Evolutionary conservation across 1,284 basidiomycete genomes (phyloP).

Genomic region (Rhodotorula sp.): DNA sequence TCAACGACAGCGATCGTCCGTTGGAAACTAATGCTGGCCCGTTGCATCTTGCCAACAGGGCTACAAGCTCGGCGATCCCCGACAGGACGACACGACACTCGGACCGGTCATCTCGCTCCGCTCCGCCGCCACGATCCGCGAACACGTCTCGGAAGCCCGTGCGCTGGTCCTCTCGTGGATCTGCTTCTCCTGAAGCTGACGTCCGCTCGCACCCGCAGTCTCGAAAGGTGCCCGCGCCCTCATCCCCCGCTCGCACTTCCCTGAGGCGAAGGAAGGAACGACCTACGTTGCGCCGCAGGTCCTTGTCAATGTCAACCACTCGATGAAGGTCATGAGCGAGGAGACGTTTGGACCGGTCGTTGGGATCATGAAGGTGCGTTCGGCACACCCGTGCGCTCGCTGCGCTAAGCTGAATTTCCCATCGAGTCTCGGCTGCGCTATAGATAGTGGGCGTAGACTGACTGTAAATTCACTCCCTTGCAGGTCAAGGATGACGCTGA

Average conservation of each 20-base stretch:
- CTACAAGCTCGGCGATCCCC: constrained; percentile 84
- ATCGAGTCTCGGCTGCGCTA: not conserved
- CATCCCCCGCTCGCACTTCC: constrained; percentile 69
- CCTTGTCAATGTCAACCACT: constrained; percentile 80
- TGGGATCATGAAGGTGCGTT: constrained; percentile 76
- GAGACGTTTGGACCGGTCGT: constrained; percentile 70
- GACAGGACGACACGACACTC: constrained; percentile 66
- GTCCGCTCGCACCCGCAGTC: constrained; percentile 53
- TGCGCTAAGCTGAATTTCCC: not conserved
- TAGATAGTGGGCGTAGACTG: not conserved
- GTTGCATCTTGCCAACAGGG: too few relatives aligned
- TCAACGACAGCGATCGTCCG: not conserved
- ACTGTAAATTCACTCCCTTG: too few relatives aligned
- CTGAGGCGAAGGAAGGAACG: constrained; percentile 66
- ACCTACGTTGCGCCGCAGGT: constrained; percentile 87
- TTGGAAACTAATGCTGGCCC: too few relatives aligned
- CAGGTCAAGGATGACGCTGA: constrained; percentile 77
- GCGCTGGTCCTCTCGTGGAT: constrained; percentile 41
- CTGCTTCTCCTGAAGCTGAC: not conserved
- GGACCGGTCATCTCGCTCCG: constrained; percentile 88
- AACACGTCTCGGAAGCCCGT: constrained; percentile 81
- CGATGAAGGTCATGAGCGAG: constrained; percentile 88
- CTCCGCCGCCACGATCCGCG: constrained; percentile 75
- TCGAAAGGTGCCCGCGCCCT: constrained; percentile 71
- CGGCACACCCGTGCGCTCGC: not conserved